Conservation (phyloP, 2,329 filamentous ascomycete species). For the Gnomoniopsis smithogilvyi region DNA sequence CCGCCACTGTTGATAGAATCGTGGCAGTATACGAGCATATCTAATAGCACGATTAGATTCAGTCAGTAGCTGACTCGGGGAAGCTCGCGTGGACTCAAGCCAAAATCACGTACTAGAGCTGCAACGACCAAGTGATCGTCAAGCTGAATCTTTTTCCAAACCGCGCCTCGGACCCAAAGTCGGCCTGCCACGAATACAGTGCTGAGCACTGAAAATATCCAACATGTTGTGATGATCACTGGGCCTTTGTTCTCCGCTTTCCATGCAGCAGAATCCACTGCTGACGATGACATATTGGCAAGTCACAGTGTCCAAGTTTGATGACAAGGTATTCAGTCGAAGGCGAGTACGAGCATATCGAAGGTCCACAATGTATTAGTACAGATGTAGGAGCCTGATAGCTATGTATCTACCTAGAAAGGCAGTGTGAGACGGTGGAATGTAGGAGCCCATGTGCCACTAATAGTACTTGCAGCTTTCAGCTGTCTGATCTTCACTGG, state of each 20-base stretch:
- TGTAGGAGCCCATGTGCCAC: too few species aligned
- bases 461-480: too few species aligned
- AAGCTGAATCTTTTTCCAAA: background rate
- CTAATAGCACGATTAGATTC: background rate
- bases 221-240: background rate
- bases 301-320: background rate
- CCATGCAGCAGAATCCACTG: background rate
- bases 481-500: too few species aligned
- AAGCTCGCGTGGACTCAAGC: background rate
- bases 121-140: background rate
- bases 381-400: too few species aligned
- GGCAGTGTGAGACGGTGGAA: too few species aligned
- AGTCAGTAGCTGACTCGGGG: background rate
- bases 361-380: background rate
- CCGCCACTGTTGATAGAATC: conserved; percentile 5
- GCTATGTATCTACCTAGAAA: too few species aligned
- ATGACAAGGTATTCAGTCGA: background rate
- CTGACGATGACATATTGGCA: background rate
- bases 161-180: background rate
- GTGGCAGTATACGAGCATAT: background rate
- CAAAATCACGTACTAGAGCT: background rate
- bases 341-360: background rate
- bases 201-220: background rate
- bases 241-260: background rate
- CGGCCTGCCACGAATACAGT: background rate